Percentiles rank a stretch among this genome's conserved stretches.
phyloP scores from a whole-genome alignment of 2,329 filamentous ascomycete genomes.

The Epichloe coenophiala region DNA sequence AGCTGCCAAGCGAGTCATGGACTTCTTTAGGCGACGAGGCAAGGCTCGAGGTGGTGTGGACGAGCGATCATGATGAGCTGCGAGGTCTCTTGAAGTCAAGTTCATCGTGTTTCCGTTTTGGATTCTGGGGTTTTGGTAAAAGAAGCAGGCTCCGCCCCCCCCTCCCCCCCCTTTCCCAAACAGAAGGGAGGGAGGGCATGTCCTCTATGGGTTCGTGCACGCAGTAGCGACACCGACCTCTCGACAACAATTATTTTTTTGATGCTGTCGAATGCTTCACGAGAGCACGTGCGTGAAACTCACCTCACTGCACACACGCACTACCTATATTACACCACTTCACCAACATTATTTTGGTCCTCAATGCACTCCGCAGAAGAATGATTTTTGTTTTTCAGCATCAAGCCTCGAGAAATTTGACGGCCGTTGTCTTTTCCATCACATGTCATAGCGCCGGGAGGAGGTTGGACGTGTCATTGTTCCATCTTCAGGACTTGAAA shows the following conservation, averaged over 20 bases:
- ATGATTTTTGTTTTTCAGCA: neutral
- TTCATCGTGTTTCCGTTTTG: neutral
- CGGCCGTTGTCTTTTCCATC: neutral
- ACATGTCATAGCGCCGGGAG: neutral
- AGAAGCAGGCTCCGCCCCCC: neutral
- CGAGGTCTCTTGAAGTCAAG: neutral
- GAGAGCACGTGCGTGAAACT: neutral
- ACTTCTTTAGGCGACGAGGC: slow-evolving; percentile 85
- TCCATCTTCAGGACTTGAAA: neutral
- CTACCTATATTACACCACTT: neutral
- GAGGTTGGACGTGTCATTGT: slow-evolving; percentile 1
- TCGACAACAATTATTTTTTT: neutral
- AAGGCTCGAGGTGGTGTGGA: slow-evolving; percentile 55
- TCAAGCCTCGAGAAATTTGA: neutral
- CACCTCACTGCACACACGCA: neutral
- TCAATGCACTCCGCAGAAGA: neutral
- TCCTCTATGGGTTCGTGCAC: neutral
- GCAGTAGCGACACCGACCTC: neutral
- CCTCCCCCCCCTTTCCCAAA: no score
- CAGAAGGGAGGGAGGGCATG: no score
- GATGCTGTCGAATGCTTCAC: neutral
- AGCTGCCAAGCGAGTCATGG: slow-evolving; percentile 87
- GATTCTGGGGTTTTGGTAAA: neutral
- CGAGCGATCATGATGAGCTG: slow-evolving; percentile 22
- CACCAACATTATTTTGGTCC: neutral